Conservation (phyloP, 176 grass and related monocot species). For the Saccharum officinarum region DNA sequence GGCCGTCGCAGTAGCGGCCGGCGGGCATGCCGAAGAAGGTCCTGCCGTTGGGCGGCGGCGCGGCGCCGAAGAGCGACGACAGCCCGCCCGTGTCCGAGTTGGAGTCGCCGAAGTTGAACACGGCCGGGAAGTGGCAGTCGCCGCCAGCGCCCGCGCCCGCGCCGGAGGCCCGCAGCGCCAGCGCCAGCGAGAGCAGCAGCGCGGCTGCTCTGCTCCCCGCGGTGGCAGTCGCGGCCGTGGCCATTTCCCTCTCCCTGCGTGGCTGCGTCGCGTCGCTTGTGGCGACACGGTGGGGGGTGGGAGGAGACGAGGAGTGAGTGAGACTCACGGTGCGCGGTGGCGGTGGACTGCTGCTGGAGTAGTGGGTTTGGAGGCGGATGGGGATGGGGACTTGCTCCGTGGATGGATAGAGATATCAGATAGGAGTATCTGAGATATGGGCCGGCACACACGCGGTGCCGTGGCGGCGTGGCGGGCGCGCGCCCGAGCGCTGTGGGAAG, state of each 20-base stretch:
- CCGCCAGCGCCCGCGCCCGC: background rate
- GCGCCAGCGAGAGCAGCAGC: background rate
- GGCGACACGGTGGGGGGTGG: background rate
- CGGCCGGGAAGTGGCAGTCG: constrained; percentile 76
- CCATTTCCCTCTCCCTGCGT: constrained; percentile 12
- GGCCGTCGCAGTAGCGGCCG: constrained; percentile 89
- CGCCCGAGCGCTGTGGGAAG: background rate
- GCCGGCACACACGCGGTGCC: constrained; percentile 1
- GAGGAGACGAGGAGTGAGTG: background rate
- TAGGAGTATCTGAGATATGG: background rate
- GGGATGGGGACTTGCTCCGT: background rate
- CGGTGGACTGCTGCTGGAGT: background rate
- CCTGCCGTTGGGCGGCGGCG: constrained; percentile 88
- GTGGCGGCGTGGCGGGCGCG: background rate
- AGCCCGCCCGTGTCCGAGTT: constrained; percentile 97
- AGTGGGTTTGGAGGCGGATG: background rate
- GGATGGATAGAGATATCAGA: background rate
- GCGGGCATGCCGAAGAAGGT: constrained; percentile 82
- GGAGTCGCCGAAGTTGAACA: constrained; percentile 99
- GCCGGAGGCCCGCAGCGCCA: background rate
- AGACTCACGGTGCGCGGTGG: background rate
- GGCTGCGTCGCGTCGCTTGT: background rate
- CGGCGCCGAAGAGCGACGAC: constrained; percentile 77
- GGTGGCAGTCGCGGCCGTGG: background rate
- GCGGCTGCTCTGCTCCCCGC: background rate